Evolutionary conservation across 2,329 filamentous ascomycete species (phyloP).

Genomic region (Sporothrix brunneoviolacea): DNA sequence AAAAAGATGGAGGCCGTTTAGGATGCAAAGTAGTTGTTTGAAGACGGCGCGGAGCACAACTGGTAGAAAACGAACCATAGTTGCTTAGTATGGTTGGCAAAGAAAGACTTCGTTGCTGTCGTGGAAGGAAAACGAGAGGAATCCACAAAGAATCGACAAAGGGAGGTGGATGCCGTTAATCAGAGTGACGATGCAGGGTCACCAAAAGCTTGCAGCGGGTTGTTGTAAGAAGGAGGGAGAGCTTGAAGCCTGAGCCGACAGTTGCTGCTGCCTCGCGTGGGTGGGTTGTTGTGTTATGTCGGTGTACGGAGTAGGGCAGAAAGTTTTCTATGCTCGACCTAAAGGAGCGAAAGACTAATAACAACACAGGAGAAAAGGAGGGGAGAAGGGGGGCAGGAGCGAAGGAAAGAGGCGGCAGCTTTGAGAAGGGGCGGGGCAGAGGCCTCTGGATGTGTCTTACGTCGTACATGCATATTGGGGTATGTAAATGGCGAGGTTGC

Average conservation of each 20-base stretch:
- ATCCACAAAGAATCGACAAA: no score
- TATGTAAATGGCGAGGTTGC: no score
- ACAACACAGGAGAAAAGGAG: slow-evolving; percentile 6
- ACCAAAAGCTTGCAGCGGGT: slow-evolving; percentile 1
- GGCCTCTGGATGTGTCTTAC: no score
- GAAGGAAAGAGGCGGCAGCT: not conserved
- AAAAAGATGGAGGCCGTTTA: no score
- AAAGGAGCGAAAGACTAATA: no score
- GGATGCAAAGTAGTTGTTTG: no score
- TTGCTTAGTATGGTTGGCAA: not conserved
- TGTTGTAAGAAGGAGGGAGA: slow-evolving; percentile 8
- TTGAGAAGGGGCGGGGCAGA: slow-evolving; percentile 8
- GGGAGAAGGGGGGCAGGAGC: slow-evolving; percentile 5
- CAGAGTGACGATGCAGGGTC: not conserved
- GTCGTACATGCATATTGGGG: no score
- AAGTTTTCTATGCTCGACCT: not conserved
- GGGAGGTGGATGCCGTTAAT: not conserved
- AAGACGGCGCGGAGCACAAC: not conserved
- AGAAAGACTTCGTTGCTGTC: not conserved
- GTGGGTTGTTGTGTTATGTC: slow-evolving; percentile 10
- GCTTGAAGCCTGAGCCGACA: slow-evolving; percentile 11
- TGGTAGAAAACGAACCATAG: slow-evolving; percentile 16
- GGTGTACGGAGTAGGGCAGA: slow-evolving; percentile 7
- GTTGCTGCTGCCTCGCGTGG: slow-evolving; percentile 8
- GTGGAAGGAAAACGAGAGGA: not conserved